A percentile compares a stretch with the other conserved stretches of the same genome.
Evolutionary conservation across 805 yeast species (phyloP).

Genomic region (Brettanomyces anomalus): DNA sequence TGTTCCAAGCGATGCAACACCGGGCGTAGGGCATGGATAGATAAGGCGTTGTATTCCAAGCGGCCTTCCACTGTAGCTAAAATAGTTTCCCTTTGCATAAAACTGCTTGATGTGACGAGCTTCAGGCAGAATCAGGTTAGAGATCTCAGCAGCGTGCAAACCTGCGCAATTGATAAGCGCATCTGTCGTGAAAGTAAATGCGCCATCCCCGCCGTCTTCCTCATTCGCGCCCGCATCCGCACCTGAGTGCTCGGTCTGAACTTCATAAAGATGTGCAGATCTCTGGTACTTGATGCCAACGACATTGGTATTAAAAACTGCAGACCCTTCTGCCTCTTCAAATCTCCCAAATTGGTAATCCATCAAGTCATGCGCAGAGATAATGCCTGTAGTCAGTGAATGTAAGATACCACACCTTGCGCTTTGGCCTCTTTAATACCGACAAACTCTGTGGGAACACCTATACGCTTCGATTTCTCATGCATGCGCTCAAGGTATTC

Average conservation of each 20-base stretch:
- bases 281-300: constrained; percentile 26
- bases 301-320: constrained; percentile 57
- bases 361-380: constrained; percentile 73
- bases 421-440: constrained; percentile 33
- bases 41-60: constrained; percentile 44
- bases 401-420: constrained; percentile 55
- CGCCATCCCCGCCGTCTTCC: constrained; percentile 18
- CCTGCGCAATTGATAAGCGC: constrained; percentile 76
- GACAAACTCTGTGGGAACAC: constrained; percentile 53
- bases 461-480: constrained; percentile 38
- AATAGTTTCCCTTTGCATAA: constrained; percentile 85
- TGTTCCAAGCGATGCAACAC: constrained; percentile 73
- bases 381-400: constrained; percentile 80
- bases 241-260: constrained; percentile 14
- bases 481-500: constrained; percentile 49
- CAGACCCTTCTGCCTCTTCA: constrained; percentile 52
- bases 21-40: constrained; percentile 74
- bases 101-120: constrained; percentile 39
- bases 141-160: constrained; percentile 57
- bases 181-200: constrained; percentile 38
- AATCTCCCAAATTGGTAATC: constrained; percentile 45
- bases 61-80: constrained; percentile 32
- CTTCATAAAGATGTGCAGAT: constrained; percentile 17
- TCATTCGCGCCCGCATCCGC: not conserved
- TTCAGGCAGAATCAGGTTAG: constrained; percentile 57